Evolutionary conservation across 2,329 filamentous ascomycete species (phyloP).

Genomic region (Fusarium avenaceum): DNA sequence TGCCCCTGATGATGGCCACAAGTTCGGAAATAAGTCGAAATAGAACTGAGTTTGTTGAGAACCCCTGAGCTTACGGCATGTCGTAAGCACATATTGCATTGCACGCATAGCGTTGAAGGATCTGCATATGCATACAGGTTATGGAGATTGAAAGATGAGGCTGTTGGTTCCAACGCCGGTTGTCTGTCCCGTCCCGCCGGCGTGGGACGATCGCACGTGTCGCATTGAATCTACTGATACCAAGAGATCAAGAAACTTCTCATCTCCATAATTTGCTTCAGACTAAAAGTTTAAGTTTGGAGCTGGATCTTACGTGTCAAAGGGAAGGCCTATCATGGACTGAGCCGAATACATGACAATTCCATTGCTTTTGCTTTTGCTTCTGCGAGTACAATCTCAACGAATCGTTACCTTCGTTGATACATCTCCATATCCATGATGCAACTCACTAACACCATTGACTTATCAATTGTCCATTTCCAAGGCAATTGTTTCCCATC

Average conservation of each 20-base stretch:
- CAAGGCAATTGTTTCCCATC: slow-evolving; percentile 1
- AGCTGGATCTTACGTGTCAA: slow-evolving; percentile 28
- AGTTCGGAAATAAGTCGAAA: slow-evolving; percentile 6
- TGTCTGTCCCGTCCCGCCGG: slow-evolving; percentile 32
- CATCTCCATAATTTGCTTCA: slow-evolving; percentile 24
- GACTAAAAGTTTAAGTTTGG: background rate
- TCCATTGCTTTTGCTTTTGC: background rate
- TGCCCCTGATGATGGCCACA: background rate
- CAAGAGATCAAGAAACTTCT: slow-evolving; percentile 6
- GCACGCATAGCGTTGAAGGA: background rate
- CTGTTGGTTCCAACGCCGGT: slow-evolving; percentile 29
- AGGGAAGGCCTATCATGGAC: slow-evolving; percentile 2
- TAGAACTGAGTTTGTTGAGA: background rate
- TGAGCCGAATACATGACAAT: background rate
- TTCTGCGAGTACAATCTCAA: background rate
- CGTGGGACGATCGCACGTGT: slow-evolving; percentile 39
- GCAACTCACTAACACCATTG: slow-evolving; percentile 11
- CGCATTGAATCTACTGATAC: slow-evolving; percentile 14
- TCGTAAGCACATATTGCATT: background rate
- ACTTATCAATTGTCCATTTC: slow-evolving; percentile 7
- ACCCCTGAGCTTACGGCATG: slow-evolving; percentile 26
- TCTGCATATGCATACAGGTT: background rate
- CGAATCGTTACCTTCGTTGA: background rate
- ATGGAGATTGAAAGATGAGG: slow-evolving; percentile 8
- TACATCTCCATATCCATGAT: no score